Conservation (phyloP, 75 land plant species). For the Ceratopteris richardii region DNA sequence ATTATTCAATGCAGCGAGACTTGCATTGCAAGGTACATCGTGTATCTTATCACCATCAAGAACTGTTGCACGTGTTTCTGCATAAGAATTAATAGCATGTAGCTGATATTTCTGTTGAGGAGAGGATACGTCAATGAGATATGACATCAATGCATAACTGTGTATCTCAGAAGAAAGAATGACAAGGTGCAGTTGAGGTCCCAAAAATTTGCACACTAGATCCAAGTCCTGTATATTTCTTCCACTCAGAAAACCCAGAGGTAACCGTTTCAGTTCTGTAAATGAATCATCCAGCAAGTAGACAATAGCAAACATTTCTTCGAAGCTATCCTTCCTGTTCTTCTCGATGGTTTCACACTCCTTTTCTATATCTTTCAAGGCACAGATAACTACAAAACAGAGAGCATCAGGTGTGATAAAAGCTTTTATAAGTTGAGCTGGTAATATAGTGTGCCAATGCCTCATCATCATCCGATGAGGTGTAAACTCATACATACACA, state of each 20-base stretch:
- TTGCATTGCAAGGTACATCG: neutral
- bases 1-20: constrained; percentile 17
- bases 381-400: constrained; percentile 10
- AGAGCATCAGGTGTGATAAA: constrained; percentile 18
- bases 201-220: constrained; percentile 10
- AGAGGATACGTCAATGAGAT: constrained; percentile 8
- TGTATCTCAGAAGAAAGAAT: constrained; percentile 4
- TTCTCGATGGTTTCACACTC: no score
- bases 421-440: constrained; percentile 14
- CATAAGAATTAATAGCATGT: neutral
- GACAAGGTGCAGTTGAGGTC: constrained; percentile 22
- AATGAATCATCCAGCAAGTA: constrained; percentile 19
- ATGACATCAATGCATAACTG: neutral
- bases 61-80: neutral
- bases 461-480: constrained; percentile 19
- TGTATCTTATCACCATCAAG: neutral
- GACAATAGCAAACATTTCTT: constrained; percentile 2
- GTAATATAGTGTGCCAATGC: constrained; percentile 12
- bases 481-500: constrained; percentile 21
- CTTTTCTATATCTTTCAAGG: neutral
- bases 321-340: neutral
- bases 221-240: neutral
- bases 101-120: constrained; percentile 14
- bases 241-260: neutral
- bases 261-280: constrained; percentile 2